Percentiles rank a stretch among this genome's conserved stretches.
Evolutionary conservation across 1,284 basidiomycete genomes (phyloP).

Genomic region (Coniferiporia sulphurascens): DNA sequence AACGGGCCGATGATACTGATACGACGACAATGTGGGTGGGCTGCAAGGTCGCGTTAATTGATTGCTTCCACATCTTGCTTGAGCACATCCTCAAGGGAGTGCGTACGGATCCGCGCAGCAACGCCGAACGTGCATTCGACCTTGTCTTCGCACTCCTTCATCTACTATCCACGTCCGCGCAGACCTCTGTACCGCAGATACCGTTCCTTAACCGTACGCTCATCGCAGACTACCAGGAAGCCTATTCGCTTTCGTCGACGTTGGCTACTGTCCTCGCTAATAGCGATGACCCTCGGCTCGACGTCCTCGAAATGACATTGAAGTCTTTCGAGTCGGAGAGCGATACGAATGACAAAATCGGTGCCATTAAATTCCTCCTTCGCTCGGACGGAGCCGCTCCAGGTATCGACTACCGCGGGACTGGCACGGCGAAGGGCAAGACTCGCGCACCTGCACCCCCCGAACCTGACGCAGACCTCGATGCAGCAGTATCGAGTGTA

Average conservation of each 20-base stretch:
- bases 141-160: slow-evolving; percentile 53
- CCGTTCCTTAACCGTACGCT: slow-evolving; percentile 65
- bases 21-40: slow-evolving; percentile 8
- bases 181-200: slow-evolving; percentile 26
- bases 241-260: slow-evolving; percentile 50
- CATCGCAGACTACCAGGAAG: slow-evolving; percentile 63
- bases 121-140: slow-evolving; percentile 51
- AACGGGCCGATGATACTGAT: slow-evolving; percentile 55
- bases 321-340: slow-evolving; percentile 31
- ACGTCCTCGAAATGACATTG: slow-evolving; percentile 50
- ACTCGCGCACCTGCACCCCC: slow-evolving; percentile 32
- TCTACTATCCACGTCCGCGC: slow-evolving; percentile 25
- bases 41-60: slow-evolving; percentile 60
- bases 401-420: slow-evolving; percentile 39
- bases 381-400: slow-evolving; percentile 52
- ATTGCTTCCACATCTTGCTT: slow-evolving; percentile 58
- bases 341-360: slow-evolving; percentile 35
- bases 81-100: slow-evolving; percentile 46
- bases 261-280: slow-evolving; percentile 43
- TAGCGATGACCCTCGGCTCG: slow-evolving; percentile 52
- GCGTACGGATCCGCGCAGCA: slow-evolving; percentile 33
- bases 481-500: slow-evolving; percentile 57
- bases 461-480: slow-evolving; percentile 33
- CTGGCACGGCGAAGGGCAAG: slow-evolving; percentile 31
- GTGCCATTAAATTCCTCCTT: slow-evolving; percentile 56